phyloP scores from a whole-genome alignment of 305 asterid species.

The Caryopteris hybrid region DNA sequence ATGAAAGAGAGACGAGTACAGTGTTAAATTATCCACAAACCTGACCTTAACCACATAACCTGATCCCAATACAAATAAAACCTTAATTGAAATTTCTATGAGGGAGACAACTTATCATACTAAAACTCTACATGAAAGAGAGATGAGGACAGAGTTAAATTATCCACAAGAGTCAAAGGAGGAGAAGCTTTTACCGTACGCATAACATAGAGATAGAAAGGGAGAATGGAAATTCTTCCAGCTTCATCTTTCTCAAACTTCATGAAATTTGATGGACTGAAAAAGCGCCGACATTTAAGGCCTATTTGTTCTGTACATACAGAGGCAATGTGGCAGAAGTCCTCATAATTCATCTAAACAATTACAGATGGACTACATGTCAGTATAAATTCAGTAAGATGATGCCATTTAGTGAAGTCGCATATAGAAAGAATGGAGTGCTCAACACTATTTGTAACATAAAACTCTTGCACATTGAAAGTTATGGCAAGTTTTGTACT shows the following conservation, averaged over 20 bases:
- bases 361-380: slow-evolving; percentile 22
- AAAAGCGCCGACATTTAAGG: slow-evolving; percentile 92
- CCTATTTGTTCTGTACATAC: slow-evolving; percentile 99
- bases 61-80: neutral
- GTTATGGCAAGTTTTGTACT: neutral
- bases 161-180: slow-evolving; percentile 12
- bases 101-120: neutral
- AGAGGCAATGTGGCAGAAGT: slow-evolving; percentile 99
- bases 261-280: slow-evolving; percentile 99
- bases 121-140: neutral
- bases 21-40: neutral
- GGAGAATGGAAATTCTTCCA: slow-evolving; percentile 95
- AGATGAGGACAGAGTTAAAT: neutral
- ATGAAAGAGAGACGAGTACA: neutral
- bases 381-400: slow-evolving; percentile 23
- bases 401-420: neutral
- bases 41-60: neutral
- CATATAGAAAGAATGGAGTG: neutral
- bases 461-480: neutral
- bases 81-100: neutral
- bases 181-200: slow-evolving; percentile 65
- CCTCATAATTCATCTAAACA: slow-evolving; percentile 96
- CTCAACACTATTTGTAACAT: neutral
- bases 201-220: slow-evolving; percentile 98
- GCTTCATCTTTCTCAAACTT: slow-evolving; percentile 99